Conservation (phyloP, 2,329 filamentous ascomycete species). For the Tolypocladium tundrense region DNA sequence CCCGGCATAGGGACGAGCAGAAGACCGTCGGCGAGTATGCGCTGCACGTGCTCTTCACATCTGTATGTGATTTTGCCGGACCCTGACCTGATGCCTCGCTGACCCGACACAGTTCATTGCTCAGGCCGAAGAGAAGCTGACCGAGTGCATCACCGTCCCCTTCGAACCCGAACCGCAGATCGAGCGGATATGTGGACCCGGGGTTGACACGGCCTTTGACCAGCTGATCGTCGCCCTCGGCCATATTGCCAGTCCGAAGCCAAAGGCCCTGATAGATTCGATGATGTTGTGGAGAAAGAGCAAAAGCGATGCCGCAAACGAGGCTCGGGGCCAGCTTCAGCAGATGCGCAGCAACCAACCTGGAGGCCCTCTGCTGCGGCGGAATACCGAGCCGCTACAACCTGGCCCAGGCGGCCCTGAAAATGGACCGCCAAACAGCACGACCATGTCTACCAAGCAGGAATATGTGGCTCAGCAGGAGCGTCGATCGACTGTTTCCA, state of each 20-base stretch:
- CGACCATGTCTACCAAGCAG: slow-evolving; percentile 43
- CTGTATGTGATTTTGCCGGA: slow-evolving; percentile 39
- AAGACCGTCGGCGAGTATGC: slow-evolving; percentile 98
- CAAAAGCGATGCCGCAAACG: slow-evolving; percentile 80
- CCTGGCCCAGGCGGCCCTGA: slow-evolving; percentile 20
- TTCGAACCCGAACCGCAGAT: slow-evolving; percentile 75
- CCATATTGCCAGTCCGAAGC: slow-evolving; percentile 88
- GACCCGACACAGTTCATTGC: slow-evolving; percentile 61
- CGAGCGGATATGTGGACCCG: slow-evolving; percentile 82
- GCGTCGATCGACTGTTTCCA: slow-evolving; percentile 84
- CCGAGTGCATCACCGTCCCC: slow-evolving; percentile 70
- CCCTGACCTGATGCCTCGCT: slow-evolving; percentile 1
- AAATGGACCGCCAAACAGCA: slow-evolving; percentile 20
- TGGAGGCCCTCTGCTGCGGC: slow-evolving; percentile 47
- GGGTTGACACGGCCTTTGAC: slow-evolving; percentile 81
- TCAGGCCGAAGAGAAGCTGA: slow-evolving; percentile 93
- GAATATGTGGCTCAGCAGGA: slow-evolving; percentile 73
- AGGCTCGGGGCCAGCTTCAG: slow-evolving; percentile 50
- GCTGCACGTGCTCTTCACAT: slow-evolving; percentile 90
- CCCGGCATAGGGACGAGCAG: slow-evolving; percentile 61
- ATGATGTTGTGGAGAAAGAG: slow-evolving; percentile 98
- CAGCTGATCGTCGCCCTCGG: slow-evolving; percentile 88
- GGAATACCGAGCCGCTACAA: slow-evolving; percentile 65
- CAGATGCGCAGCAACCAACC: slow-evolving; percentile 33
- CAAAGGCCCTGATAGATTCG: slow-evolving; percentile 89